These are phyloP conservation scores for Silene vulgaris DNA, from an alignment of 179 eudicot genomes.

Conservation along the genomic window DNA sequence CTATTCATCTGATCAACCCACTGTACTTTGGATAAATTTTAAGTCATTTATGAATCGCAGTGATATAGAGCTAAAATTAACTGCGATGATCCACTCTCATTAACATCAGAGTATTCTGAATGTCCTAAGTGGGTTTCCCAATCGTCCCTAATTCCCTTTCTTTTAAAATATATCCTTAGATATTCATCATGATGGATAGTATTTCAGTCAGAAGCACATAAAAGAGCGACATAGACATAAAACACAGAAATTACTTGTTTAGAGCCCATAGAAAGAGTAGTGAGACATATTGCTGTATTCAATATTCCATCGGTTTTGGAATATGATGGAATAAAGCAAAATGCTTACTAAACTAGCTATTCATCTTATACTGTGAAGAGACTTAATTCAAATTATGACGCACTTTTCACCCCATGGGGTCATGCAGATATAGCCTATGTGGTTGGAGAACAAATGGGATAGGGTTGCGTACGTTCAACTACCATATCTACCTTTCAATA, in stretches of 20 bases:
- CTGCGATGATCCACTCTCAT: not conserved
- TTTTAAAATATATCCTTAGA: not conserved
- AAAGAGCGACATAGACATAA: not conserved
- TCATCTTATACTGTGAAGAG: not conserved
- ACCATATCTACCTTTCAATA: not conserved
- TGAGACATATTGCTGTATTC: not conserved
- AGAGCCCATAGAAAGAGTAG: not conserved
- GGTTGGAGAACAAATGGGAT: not conserved
- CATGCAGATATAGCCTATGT: not conserved
- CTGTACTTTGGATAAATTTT: not conserved
- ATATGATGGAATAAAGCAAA: not conserved
- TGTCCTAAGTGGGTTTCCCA: conserved; percentile 3
- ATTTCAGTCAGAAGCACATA: not conserved
- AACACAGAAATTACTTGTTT: too few species aligned
- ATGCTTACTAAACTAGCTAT: not conserved
- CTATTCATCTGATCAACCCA: not conserved
- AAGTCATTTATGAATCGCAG: not conserved
- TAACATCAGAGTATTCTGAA: not conserved
- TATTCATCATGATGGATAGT: not conserved
- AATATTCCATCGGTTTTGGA: not conserved
- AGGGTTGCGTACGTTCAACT: not conserved
- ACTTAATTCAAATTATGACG: not conserved
- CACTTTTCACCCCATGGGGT: not conserved
- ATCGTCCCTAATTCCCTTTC: not conserved
- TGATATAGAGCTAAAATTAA: not conserved